phyloP scores from a whole-genome alignment of 2,329 filamentous ascomycete genomes.

The Colletotrichum sp. region DNA sequence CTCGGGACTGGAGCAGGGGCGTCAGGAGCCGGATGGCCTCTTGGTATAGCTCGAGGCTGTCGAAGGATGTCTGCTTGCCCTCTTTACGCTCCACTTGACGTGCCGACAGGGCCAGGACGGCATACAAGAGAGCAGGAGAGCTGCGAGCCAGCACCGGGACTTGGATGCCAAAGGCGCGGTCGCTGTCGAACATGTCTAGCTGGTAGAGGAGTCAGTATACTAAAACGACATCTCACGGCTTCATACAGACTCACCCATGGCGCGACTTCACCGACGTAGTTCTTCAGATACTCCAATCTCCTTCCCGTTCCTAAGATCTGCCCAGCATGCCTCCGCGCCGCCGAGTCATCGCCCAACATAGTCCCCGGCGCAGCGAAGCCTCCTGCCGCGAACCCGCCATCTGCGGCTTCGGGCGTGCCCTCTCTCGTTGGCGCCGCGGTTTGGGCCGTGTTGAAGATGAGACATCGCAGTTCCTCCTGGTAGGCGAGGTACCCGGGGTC shows the following conservation, averaged over 20 bases:
- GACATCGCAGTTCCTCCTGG: slow-evolving; percentile 48
- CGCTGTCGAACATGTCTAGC: slow-evolving; percentile 63
- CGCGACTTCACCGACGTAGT: slow-evolving; percentile 58
- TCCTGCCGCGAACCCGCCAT: slow-evolving; percentile 4
- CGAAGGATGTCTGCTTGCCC: slow-evolving; percentile 45
- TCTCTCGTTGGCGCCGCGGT: slow-evolving; percentile 45
- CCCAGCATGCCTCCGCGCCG: not conserved
- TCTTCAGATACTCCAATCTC: slow-evolving; percentile 45
- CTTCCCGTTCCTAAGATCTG: slow-evolving; percentile 32
- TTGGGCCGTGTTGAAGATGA: slow-evolving; percentile 50
- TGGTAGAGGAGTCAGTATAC: slow-evolving; percentile 22
- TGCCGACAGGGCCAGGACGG: slow-evolving; percentile 58
- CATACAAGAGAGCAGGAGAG: slow-evolving; percentile 51
- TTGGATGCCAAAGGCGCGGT: slow-evolving; percentile 55
- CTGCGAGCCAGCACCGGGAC: slow-evolving; percentile 52
- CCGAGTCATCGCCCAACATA: slow-evolving; percentile 1
- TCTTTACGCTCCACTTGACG: slow-evolving; percentile 58
- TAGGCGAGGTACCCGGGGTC: slow-evolving; percentile 49
- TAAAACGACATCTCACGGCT: rapidly evolving
- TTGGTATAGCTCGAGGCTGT: slow-evolving; percentile 60
- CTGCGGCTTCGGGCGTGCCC: slow-evolving; percentile 33
- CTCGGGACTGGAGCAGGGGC: slow-evolving; percentile 35
- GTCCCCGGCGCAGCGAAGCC: slow-evolving; percentile 16
- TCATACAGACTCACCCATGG: slow-evolving; percentile 44
- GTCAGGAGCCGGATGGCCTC: slow-evolving; percentile 51